These are phyloP conservation scores for Cryoendolithus antarcticus DNA, from an alignment of 2,329 filamentous ascomycete species.

Conservation along the genomic window DNA sequence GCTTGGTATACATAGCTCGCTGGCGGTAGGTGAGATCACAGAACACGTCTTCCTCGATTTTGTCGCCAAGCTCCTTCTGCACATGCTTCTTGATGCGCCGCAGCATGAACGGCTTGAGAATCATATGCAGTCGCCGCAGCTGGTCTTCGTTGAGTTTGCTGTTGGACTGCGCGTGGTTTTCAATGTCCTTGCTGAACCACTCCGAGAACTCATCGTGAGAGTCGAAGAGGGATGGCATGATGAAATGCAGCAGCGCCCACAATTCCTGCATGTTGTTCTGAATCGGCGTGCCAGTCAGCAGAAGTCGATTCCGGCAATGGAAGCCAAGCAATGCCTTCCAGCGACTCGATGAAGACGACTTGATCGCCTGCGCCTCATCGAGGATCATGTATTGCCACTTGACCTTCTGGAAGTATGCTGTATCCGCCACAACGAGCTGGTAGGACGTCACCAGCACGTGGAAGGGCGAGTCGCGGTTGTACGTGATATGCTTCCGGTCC, in stretches of 20 bases:
- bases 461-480: slow-evolving; percentile 84
- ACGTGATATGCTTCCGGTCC: slow-evolving; percentile 95
- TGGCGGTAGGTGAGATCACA: slow-evolving; percentile 95
- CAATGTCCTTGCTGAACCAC: slow-evolving; percentile 92
- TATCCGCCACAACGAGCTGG: slow-evolving; percentile 90
- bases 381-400: slow-evolving; percentile 99
- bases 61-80: slow-evolving; percentile 96
- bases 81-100: slow-evolving; percentile 99
- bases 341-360: slow-evolving; percentile 87
- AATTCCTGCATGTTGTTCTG: slow-evolving; percentile 99
- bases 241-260: slow-evolving; percentile 96
- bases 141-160: slow-evolving; percentile 99
- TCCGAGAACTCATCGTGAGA: slow-evolving; percentile 87
- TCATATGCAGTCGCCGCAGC: slow-evolving; percentile 94
- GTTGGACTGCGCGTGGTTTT: slow-evolving; percentile 96
- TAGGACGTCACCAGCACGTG: slow-evolving; percentile 96
- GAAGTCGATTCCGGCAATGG: slow-evolving; percentile 84
- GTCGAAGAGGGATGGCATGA: slow-evolving; percentile 98
- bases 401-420: slow-evolving; percentile 97
- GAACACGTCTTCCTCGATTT: slow-evolving; percentile 93
- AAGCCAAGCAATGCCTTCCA: slow-evolving; percentile 95
- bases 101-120: slow-evolving; percentile 98
- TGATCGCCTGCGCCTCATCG: slow-evolving; percentile 97
- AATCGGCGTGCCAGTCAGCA: slow-evolving; percentile 92
- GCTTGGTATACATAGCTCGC: slow-evolving; percentile 79